These are phyloP conservation scores for Ceraceosorus guamensis DNA, from an alignment of 1,284 basidiomycete genomes.

Conservation along the genomic window DNA sequence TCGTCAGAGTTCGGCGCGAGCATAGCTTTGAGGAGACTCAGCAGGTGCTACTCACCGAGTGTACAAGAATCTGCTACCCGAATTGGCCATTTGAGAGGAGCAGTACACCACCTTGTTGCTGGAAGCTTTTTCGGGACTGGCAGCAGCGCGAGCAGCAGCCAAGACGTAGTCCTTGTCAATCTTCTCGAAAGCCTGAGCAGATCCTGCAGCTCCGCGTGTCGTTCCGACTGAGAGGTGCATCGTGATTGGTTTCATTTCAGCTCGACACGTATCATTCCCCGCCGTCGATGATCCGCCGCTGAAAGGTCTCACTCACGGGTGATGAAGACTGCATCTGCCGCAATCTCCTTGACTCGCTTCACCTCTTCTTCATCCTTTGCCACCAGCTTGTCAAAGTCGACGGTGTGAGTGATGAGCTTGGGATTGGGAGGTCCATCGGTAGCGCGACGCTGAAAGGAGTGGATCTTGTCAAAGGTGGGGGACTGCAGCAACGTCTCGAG, in stretches of 20 bases:
- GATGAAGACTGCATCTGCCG: background rate
- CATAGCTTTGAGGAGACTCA: no score
- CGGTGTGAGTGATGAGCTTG: conserved; percentile 15
- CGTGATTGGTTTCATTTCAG: conserved; percentile 4
- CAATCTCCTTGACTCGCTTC: background rate
- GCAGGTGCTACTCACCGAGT: no score
- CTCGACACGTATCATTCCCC: conserved; percentile 8
- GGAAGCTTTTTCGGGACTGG: conserved; percentile 51
- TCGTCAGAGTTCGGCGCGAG: no score
- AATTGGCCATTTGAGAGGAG: conserved; percentile 52
- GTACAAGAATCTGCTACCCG: conserved; percentile 27
- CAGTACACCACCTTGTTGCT: conserved; percentile 63
- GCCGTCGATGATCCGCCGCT: conserved; percentile 16
- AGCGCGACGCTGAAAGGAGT: conserved; percentile 58
- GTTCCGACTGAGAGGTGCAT: conserved; percentile 27
- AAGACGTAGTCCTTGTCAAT: conserved; percentile 69
- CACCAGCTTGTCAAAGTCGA: conserved; percentile 28
- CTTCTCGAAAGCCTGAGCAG: conserved; percentile 61
- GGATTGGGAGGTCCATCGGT: conserved; percentile 29
- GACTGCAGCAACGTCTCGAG: conserved; percentile 17
- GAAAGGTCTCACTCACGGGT: conserved; percentile 3
- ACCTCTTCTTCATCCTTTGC: background rate
- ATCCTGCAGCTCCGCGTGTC: conserved; percentile 54
- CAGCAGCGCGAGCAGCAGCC: conserved; percentile 61
- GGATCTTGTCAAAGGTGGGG: conserved; percentile 52